Base-by-base conservation (phyloP, 1,284 basidiomycete species). In the Trametes polyzona region DNA sequence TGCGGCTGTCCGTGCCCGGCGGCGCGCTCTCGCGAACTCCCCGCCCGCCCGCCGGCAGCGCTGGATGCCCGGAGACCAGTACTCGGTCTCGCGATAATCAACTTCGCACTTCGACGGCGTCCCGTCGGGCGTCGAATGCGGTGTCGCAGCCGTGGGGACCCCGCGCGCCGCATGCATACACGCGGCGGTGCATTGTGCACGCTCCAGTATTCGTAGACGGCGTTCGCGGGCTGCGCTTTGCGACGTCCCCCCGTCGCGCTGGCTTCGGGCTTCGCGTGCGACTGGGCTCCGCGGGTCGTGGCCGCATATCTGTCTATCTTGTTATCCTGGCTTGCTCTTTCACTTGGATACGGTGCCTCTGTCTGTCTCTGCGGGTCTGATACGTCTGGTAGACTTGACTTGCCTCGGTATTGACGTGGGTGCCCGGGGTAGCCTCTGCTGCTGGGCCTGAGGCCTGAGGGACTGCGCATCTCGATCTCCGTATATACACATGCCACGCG, bases 161-260 rank as follows among this genome's bases (percentile, higher is more conserved):
- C 33, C 4, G 37, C 19, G 26, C 19, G 21, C 39, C 39, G 21
- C 21, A 10, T 7, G 6, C 35, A 17, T 39, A 4, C 37, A 19
- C 37, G 5, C 37, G 14, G 17, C 37, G 17, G n/a, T n/a, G n/a
- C n/a, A n/a, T n/a, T n/a, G n/a, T n/a, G n/a, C n/a, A n/a, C n/a
- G n/a, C n/a, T n/a, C n/a, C n/a, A n/a, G n/a, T n/a, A n/a, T n/a
- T n/a, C n/a, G n/a, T n/a, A n/a, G n/a, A n/a, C n/a, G 57, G 61
- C 48, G 47, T 57, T 62, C 54, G 55, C 61, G 57, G 57, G 41
- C 43, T 42, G 47, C 48, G 53, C 50, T 9, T 19, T 23, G 17
- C 26, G 40, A 30, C 33, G 14, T 44, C 33, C 47, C 24, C n/a
- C 16, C 23, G 21, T 7, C n/a, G 8, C 19, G 19, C n/a, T 23